Conservation (phyloP, 225 moss, liverwort and hornwort species). For the Bryoerythrophyllum caledonicum region DNA sequence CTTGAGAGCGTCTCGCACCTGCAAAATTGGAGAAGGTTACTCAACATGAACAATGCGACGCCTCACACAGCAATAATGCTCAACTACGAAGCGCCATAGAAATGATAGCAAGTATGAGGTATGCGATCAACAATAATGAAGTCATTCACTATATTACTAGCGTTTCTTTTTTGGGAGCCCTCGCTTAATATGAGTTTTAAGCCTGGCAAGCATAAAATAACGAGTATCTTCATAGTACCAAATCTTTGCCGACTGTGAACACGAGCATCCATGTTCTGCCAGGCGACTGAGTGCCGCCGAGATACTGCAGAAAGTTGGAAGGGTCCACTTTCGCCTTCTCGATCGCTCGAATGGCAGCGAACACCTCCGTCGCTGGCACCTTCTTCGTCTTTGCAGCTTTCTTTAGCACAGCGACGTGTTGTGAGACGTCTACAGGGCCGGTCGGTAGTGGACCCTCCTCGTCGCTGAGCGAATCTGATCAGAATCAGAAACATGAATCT, state of each 20-base stretch:
- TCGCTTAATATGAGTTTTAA: too few species aligned
- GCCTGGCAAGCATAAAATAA: too few species aligned
- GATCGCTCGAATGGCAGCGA: conserved; percentile 64
- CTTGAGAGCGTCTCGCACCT: conserved; percentile 57
- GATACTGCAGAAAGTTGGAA: conserved; percentile 45
- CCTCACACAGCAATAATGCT: neutral
- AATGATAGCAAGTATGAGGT: neutral
- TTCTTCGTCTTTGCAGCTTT: conserved; percentile 75
- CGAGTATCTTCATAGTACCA: conserved; percentile 35
- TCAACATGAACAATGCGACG: neutral
- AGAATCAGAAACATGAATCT: neutral
- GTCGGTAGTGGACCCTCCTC: conserved; percentile 14
- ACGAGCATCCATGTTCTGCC: conserved; percentile 93
- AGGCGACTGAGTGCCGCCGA: conserved; percentile 74
- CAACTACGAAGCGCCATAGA: neutral
- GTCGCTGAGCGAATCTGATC: conserved; percentile 24
- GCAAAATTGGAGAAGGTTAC: neutral
- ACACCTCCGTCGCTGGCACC: conserved; percentile 58
- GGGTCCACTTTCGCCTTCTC: conserved; percentile 84
- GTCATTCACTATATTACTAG: too few species aligned
- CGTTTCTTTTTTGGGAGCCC: too few species aligned
- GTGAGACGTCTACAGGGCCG: conserved; percentile 36
- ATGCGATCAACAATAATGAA: too few species aligned
- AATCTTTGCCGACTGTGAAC: conserved; percentile 34
- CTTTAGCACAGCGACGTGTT: conserved; percentile 61